A percentile compares a stretch with the other conserved stretches of the same genome.
phyloP scores from a whole-genome alignment of 306 rosid species.

The Citrullus colocynthis region DNA sequence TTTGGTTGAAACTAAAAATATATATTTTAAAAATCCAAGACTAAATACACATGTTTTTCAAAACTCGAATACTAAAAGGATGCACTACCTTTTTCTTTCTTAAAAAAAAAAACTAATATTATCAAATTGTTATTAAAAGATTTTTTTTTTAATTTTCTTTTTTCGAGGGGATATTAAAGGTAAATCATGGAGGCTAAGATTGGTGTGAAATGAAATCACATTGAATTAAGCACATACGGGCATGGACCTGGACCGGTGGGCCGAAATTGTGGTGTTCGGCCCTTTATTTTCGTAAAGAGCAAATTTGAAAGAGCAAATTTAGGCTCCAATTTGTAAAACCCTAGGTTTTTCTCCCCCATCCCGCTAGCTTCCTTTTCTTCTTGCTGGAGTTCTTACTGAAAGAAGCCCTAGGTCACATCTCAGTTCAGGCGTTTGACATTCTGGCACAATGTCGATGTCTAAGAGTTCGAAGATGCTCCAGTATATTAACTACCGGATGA shows the following conservation, averaged over 20 bases:
- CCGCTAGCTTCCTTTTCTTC: background rate
- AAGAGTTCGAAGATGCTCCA: slow-evolving; percentile 99
- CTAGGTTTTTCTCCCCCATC: background rate
- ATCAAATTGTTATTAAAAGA: too few species aligned
- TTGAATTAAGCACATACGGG: background rate
- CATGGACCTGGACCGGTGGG: background rate
- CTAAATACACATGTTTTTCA: too few species aligned
- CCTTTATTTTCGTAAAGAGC: background rate
- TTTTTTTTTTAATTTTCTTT: too few species aligned
- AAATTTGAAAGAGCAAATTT: background rate
- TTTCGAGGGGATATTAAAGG: too few species aligned
- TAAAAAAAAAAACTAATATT: too few species aligned
- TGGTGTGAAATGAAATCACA: background rate
- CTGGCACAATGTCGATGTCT: slow-evolving; percentile 81
- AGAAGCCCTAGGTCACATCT: background rate
- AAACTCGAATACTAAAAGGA: too few species aligned
- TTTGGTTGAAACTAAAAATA: too few species aligned
- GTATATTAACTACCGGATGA: slow-evolving; percentile 82
- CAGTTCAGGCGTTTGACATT: background rate
- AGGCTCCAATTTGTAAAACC: background rate
- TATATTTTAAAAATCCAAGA: too few species aligned
- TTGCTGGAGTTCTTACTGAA: background rate
- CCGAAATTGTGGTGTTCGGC: background rate
- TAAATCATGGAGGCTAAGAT: background rate
- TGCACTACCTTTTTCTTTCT: too few species aligned